Base-by-base conservation (phyloP, 164 flowering plant species). In the Pachysandra terminalis region DNA sequence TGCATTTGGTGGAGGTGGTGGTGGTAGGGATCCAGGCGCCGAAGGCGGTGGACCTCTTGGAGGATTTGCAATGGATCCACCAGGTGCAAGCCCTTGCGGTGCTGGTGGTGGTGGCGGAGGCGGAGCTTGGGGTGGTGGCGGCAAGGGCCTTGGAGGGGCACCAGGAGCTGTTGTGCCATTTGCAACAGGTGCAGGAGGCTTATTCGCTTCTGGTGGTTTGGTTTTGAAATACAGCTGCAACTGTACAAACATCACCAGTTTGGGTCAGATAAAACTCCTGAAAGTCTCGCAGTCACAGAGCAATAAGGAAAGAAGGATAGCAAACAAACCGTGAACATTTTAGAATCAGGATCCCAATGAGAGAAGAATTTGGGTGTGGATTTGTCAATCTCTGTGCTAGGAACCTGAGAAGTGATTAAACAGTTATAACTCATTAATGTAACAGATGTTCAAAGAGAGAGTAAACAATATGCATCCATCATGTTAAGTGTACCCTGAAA, bases 281-380 rank as follows among this genome's bases (percentile, higher is more conserved):
- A 8, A 27, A 21, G 25, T 10, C 51, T 25, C 25, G 70, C 32
- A 70, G 16, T 65, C 25, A 62, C 35, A 3, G 32, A 59, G 28
- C 37, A 64, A 52, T 1, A 37, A 13, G n/a, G 32, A 41, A 48
- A 16, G 4, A 19, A 32, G 0, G 14, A 48, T 7, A 56, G 21
- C 41, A 28, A 0, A 74, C 88, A 56, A 68, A 95, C 97, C 79
- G 99, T 95, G 78, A 95, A 96, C 96, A 93, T 93, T 77, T 96
- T 92, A 27, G 98, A 87, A 76, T 96, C 99, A 13, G 93, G 94
- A 77, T 96, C 99, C 99, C 99, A 96, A 67, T 92, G 98, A 22
- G 98, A 88, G 75, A 96, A 96, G 79, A 96, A 96, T 72, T 96
- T 96, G 26, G 97, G 95, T 60, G 98, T 89, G 28, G 97, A 88